Evolutionary conservation across 305 asterid genomes (phyloP).

Genomic region (Coffea humblotiana): DNA sequence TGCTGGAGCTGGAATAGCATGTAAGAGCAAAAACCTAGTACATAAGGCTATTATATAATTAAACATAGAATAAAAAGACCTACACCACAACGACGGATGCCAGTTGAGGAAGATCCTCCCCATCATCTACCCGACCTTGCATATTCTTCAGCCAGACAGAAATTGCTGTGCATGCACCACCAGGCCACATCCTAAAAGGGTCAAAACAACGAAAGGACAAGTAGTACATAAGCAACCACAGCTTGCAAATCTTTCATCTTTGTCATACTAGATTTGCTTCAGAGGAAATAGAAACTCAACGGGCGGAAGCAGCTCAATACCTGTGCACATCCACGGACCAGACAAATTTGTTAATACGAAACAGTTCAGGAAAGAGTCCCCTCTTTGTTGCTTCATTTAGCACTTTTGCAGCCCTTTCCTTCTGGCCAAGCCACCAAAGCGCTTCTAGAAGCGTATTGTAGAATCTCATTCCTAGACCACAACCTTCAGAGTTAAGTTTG

Average conservation of each 20-base stretch:
- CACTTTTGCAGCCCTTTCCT: slow-evolving; percentile 89
- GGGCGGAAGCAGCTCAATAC: slow-evolving; percentile 36
- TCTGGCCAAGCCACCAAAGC: slow-evolving; percentile 96
- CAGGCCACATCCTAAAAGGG: slow-evolving; percentile 86
- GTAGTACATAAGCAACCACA: slow-evolving; percentile 12
- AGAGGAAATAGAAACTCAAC: background rate
- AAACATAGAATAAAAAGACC: slow-evolving; percentile 27
- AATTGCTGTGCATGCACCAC: slow-evolving; percentile 89
- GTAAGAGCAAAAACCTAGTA: slow-evolving; percentile 4
- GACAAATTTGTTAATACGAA: slow-evolving; percentile 71
- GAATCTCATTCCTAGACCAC: slow-evolving; percentile 80
- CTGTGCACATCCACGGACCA: slow-evolving; percentile 97
- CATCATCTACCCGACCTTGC: slow-evolving; percentile 47
- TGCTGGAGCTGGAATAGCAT: background rate
- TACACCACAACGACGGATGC: slow-evolving; percentile 85
- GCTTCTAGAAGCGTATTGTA: slow-evolving; percentile 83
- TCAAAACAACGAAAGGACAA: slow-evolving; percentile 22
- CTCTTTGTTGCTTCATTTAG: slow-evolving; percentile 88
- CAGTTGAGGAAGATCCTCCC: slow-evolving; percentile 81
- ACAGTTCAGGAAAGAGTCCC: slow-evolving; percentile 81
- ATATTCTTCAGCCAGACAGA: slow-evolving; percentile 77
- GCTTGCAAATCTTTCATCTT: background rate
- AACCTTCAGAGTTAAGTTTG: slow-evolving; percentile 90
- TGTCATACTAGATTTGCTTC: background rate
- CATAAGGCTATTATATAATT: background rate